Conservation (phyloP, 1,284 basidiomycete species). For the Apiotrichum montevideense region DNA sequence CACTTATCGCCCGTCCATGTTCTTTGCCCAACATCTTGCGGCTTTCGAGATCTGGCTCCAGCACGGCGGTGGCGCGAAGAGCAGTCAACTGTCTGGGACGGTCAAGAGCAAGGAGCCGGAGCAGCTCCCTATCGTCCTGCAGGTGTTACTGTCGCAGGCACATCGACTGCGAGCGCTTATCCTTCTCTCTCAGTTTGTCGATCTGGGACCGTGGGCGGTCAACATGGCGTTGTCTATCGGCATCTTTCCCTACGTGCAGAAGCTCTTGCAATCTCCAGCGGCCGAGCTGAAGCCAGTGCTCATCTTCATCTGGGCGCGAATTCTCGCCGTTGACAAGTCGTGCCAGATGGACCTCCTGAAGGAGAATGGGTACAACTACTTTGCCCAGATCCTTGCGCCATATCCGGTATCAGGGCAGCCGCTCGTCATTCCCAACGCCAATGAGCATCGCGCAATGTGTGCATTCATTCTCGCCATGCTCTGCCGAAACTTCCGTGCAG, state of each 20-base stretch:
- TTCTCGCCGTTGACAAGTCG: slow-evolving; percentile 87
- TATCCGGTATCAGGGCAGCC: slow-evolving; percentile 35
- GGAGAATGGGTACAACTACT: slow-evolving; percentile 81
- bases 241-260: slow-evolving; percentile 98
- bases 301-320: slow-evolving; percentile 98
- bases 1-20: slow-evolving; percentile 78
- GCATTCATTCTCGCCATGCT: slow-evolving; percentile 94
- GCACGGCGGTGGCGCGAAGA: slow-evolving; percentile 57
- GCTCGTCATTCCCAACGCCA: slow-evolving; percentile 73
- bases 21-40: slow-evolving; percentile 93
- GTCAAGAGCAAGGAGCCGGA: slow-evolving; percentile 55
- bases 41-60: slow-evolving; percentile 99
- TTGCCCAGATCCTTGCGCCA: slow-evolving; percentile 66
- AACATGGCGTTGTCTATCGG: slow-evolving; percentile 95
- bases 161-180: slow-evolving; percentile 93
- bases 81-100: slow-evolving; percentile 12
- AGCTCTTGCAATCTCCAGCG: slow-evolving; percentile 88
- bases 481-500: slow-evolving; percentile 76
- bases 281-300: slow-evolving; percentile 94
- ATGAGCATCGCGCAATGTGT: slow-evolving; percentile 98
- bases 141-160: slow-evolving; percentile 92
- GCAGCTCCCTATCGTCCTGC: slow-evolving; percentile 93
- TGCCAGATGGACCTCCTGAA: slow-evolving; percentile 88
- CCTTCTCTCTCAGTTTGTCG: slow-evolving; percentile 94
- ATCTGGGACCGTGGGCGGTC: slow-evolving; percentile 97